Percentiles rank a stretch among this genome's conserved stretches.
These are phyloP conservation scores for Suillus occidentalis DNA, from an alignment of 768 basidiomycete species.

Conservation along the genomic window DNA sequence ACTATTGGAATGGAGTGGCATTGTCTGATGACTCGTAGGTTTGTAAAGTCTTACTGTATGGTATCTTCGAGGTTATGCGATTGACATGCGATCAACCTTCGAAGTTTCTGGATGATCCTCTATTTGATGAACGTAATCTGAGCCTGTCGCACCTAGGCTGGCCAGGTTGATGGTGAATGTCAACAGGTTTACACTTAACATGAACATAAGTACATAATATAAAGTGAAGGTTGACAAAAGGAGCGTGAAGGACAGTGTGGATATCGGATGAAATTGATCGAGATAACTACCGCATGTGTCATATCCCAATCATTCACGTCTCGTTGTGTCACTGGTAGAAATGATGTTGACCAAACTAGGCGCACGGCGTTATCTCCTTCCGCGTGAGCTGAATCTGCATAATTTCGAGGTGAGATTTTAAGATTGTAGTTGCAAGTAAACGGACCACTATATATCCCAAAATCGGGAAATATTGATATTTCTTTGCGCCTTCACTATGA, in stretches of 20 bases:
- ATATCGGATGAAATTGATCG: not conserved
- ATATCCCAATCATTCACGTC: not conserved
- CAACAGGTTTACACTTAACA: no score
- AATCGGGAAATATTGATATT: not conserved
- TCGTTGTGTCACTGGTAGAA: not conserved
- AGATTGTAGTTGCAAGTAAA: not conserved
- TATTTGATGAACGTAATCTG: no score
- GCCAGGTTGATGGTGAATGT: not conserved
- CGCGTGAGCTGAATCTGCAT: not conserved
- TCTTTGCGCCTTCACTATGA: conserved; percentile 12
- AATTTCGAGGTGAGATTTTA: not conserved
- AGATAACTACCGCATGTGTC: not conserved
- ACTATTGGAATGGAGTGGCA: not conserved
- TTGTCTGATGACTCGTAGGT: no score
- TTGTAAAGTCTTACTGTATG: no score
- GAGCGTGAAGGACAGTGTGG: not conserved
- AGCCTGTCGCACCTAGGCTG: not conserved
- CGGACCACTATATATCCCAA: not conserved
- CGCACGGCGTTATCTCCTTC: not conserved
- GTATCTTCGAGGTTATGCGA: not conserved
- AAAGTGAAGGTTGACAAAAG: not conserved
- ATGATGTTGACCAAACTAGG: no score
- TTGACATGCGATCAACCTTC: not conserved
- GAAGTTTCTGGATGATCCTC: not conserved
- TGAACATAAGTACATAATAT: not conserved